Conservation (phyloP, 345 rosid species). For the Iberis pinnata region DNA sequence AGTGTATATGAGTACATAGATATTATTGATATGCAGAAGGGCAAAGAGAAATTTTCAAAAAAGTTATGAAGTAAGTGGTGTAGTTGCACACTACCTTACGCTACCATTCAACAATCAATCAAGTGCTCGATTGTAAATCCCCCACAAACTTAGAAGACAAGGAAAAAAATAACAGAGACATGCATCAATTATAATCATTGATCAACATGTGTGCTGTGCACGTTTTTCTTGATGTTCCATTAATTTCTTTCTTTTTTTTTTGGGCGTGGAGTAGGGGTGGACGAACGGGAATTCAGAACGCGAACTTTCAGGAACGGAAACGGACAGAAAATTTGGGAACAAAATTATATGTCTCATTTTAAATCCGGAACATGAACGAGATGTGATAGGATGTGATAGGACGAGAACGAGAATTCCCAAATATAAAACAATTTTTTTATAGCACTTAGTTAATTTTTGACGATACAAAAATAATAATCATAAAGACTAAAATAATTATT, state of each 20-base stretch:
- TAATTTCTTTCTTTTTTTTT: neutral
- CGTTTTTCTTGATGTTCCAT: neutral
- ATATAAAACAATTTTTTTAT: too few species aligned
- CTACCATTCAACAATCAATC: conserved; percentile 22
- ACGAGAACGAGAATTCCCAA: too few species aligned
- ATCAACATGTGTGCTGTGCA: conserved; percentile 2
- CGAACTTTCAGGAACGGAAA: too few species aligned
- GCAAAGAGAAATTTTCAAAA: neutral
- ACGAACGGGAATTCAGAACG: too few species aligned
- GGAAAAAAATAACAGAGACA: neutral
- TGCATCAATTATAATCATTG: conserved; percentile 19
- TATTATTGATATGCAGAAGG: neutral
- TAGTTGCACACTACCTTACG: conserved; percentile 16
- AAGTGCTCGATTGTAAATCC: conserved; percentile 21
- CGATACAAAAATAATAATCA: too few species aligned
- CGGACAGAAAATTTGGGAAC: too few species aligned
- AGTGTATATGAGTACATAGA: conserved; percentile 11
- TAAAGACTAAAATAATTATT: too few species aligned
- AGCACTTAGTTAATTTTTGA: too few species aligned
- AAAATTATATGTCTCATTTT: too few species aligned
- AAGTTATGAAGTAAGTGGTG: conserved; percentile 6
- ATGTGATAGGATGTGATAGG: too few species aligned
- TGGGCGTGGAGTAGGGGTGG: too few species aligned
- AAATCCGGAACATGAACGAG: too few species aligned
- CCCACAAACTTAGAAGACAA: conserved; percentile 19